Base-by-base conservation (phyloP, 192 early-diverging fungal species). In the Rhizoclosmatium globosum region DNA sequence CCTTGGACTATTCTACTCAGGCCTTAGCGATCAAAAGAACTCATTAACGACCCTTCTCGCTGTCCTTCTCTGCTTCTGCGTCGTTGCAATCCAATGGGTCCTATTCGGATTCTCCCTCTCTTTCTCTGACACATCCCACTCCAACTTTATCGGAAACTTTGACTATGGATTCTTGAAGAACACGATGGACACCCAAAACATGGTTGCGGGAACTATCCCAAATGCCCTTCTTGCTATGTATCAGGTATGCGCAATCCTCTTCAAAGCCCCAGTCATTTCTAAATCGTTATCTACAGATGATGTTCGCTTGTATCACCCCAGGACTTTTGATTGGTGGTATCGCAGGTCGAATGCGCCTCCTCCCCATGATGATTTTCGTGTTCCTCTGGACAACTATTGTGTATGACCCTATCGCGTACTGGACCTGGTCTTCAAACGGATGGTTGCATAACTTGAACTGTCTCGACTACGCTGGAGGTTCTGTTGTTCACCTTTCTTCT, bases 331-430 rank as follows among this genome's bases (percentile, higher is more conserved):
- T 97, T 45, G 95, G 95, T 39, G 92, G 94, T 17, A 93, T 92
- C 4, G 95, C 95, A 19, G 96, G 96, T 78, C 92, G 96, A 15
- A 88, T 93, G 53, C 91, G 94, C 64, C 82, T 97, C 17, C 77
- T 96, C n/a, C 96, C 96, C 0, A 88, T 90, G 44, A 87, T 95
- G 64, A 80, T 98, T 62, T 98, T 95, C 79, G 91, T 96, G 72
- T 93, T 97, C 74, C 83, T 97, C 23, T 86, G 85, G 85, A 79
- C 81, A 13, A 98, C 96, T 3, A 69, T 98, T 64, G 95, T 98
- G n/a, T 98, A 98, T 80, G 93, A 97, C 82, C 92, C 92, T 17
- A 92, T 95, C 71, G 96, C 96, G 15, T 98, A 94, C 90, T 98
- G 97, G 97, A 94, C 93, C 42, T 99, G 97, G 97, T 91, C 91